Base-by-base conservation (phyloP, 2,329 filamentous ascomycete genomes). In the Aspergillus sp. region DNA sequence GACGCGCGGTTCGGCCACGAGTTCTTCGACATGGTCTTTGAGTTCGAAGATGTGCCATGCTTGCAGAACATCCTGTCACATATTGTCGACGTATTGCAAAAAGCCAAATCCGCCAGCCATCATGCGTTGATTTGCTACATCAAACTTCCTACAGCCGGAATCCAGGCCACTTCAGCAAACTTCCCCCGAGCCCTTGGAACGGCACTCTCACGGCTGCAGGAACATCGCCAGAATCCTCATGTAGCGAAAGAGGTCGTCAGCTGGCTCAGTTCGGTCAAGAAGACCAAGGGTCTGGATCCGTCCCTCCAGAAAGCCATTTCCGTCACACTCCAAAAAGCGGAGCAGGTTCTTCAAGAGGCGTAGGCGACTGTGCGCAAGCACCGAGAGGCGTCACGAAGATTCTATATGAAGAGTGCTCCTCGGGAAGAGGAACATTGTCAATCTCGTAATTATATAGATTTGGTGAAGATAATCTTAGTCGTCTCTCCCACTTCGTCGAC, bases 1-100 rank as follows among this genome's bases (percentile, higher is more conserved):
- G 86, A 85, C 62, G 78, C 87, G 1, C 80, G 82, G 1, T 83
- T 92, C 7, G 92, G 88, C 3, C 88, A 90, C 70, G 80, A 85
- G 23, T 97, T 97, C 78, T 98, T 95, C 77, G 82, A 90, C 70
- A 85, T 96, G 79, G 90, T 96, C 66, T 82, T 87, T 2, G 80
- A 83, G 6, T 97, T 96, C 75, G 81, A 83, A 22, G 80, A 86
- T 46, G 81, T 93, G 31, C 84, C 88, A 1, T 89, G 89, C 59
- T 83, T 90, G 58, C 75, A 79, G 11, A 88, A 80, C 70, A 86
- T 97, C 46, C 79, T 93, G 45, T 84, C 89, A 65, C 91, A 96
- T 75, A 89, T 96, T 52, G 77, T 95, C 47, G 73, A 78, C 51
- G 80, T 81, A 46, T 85, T 97, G 79, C 79, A 82, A 47, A 78